Percentiles rank a stretch among this genome's conserved stretches.
Evolutionary conservation across 225 moss, liverwort and hornwort species (phyloP).

Genomic region (Climacium dendroides): DNA sequence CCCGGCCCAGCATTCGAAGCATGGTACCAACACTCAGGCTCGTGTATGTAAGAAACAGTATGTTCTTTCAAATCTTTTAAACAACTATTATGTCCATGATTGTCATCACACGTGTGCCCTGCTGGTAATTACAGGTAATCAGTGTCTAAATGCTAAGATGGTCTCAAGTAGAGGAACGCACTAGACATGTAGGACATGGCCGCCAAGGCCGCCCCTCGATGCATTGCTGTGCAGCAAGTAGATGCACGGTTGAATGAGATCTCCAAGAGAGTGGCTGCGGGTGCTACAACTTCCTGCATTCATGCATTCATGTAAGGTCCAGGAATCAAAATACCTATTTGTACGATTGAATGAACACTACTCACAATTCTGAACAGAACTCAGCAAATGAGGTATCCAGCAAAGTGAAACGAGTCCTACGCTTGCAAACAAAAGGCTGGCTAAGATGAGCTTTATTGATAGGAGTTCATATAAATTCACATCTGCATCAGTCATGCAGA

Average conservation of each 20-base stretch:
- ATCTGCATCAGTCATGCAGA: background rate
- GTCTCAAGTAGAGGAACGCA: constrained; percentile 15
- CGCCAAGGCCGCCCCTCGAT: constrained; percentile 82
- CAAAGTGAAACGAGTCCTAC: background rate
- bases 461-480: background rate
- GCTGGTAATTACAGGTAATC: background rate
- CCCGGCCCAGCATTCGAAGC: background rate
- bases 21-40: background rate
- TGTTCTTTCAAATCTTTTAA: background rate
- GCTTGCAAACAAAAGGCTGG: background rate
- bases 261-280: constrained; percentile 70
- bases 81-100: background rate
- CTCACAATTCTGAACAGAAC: background rate
- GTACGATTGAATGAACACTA: background rate
- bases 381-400: background rate
- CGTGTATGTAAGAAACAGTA: background rate
- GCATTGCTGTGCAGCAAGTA: constrained; percentile 97
- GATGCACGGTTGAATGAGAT: constrained; percentile 82
- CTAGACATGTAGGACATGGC: constrained; percentile 96
- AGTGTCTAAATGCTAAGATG: background rate
- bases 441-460: background rate
- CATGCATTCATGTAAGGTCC: background rate
- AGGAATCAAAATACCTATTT: background rate
- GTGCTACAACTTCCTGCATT: constrained; percentile 67
- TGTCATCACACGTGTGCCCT: background rate